Evolutionary conservation across 2,329 filamentous ascomycete species (phyloP), one percentile per base, ranked within the genome.

Genomic region (Fusarium robinianum): DNA sequence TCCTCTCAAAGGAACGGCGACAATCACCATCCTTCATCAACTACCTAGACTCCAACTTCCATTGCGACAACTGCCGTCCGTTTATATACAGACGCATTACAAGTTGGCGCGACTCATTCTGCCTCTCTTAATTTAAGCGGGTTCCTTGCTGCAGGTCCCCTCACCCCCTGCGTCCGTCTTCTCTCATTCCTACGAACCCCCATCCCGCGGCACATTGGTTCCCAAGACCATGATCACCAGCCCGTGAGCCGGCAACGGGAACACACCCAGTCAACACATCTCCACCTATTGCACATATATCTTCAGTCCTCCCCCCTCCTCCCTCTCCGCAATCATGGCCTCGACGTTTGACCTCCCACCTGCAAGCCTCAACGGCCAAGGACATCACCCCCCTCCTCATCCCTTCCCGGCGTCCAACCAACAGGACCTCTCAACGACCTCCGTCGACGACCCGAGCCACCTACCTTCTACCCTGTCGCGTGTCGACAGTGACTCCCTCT

Each of bases 401-500:
- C 46, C 47, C 51, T 63, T 39, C 51, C 49, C 50, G 41, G 41
- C 60, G 25, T 40, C 52, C 21, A 32, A 43, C 29, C 60, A 58
- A 31, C 63, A 60, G 29, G 49, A 43, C 11, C 37, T n/a, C n/a
- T n/a, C 51, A 21, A 57, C 65, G 40, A 55, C 65, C 38, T 65
- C 66, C 18, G 63, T 70, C 27, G 43, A 63, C 47, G 65, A 67
- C 51, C 63, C 67, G 41, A 67, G 67, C 54, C 63, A 72, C 37
- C 63, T 75, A 51, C 73, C 72, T 37, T 69, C 72, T 21, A 68
- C 69, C 48, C 69, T 75, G 43, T 74, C 74, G 42, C 70, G 71
- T 40, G 56, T 55, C 49, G 55, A 64, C 8, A 61, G 58, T 38
- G 63, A 64, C 18, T 61, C 61, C 6, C 46, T 63, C 15, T 68